Percentiles rank a stretch among this genome's conserved stretches.
phyloP scores from a whole-genome alignment of 1,284 basidiomycete species.

The Schizophyllum commune region DNA sequence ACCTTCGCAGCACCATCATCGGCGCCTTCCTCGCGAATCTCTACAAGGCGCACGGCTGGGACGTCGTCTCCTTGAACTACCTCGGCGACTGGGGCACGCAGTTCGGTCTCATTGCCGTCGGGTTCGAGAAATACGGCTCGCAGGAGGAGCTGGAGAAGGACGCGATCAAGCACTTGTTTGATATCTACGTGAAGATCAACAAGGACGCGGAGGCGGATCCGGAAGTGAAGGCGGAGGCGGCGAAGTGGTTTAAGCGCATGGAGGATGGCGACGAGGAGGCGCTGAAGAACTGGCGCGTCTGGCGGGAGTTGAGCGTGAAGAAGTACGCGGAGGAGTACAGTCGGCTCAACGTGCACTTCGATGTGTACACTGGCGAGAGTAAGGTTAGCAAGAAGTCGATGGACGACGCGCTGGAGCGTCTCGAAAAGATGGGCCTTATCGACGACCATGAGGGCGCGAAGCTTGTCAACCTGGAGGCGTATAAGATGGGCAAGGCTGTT shows the following conservation, averaged over 20 bases:
- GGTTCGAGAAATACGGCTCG: slow-evolving; percentile 88
- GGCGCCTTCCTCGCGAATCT: slow-evolving; percentile 91
- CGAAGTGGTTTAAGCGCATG: slow-evolving; percentile 93
- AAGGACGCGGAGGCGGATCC: slow-evolving; percentile 72
- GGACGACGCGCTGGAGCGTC: slow-evolving; percentile 55
- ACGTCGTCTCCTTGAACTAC: slow-evolving; percentile 89
- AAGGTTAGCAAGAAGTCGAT: slow-evolving; percentile 79
- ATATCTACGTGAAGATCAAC: slow-evolving; percentile 94
- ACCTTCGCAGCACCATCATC: slow-evolving; percentile 95
- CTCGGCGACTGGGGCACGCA: slow-evolving; percentile 93
- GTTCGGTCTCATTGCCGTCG: slow-evolving; percentile 87
- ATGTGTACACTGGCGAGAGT: slow-evolving; percentile 93
- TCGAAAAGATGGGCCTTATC: slow-evolving; percentile 53
- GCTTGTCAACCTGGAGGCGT: slow-evolving; percentile 79
- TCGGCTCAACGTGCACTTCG: slow-evolving; percentile 87
- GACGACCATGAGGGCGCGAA: slow-evolving; percentile 68
- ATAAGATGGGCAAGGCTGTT: slow-evolving; percentile 88
- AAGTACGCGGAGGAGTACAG: slow-evolving; percentile 92
- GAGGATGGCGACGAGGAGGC: slow-evolving; percentile 87
- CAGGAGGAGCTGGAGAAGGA: slow-evolving; percentile 80
- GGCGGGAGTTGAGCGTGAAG: slow-evolving; percentile 88
- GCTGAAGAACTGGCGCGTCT: slow-evolving; percentile 85
- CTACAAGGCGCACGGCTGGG: slow-evolving; percentile 92
- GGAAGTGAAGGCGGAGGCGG: slow-evolving; percentile 76
- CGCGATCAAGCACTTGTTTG: slow-evolving; percentile 92